A percentile compares a stretch with the other conserved stretches of the same genome.
phyloP scores from a whole-genome alignment of 2,329 filamentous ascomycete species.

The Diplodia seriata region DNA sequence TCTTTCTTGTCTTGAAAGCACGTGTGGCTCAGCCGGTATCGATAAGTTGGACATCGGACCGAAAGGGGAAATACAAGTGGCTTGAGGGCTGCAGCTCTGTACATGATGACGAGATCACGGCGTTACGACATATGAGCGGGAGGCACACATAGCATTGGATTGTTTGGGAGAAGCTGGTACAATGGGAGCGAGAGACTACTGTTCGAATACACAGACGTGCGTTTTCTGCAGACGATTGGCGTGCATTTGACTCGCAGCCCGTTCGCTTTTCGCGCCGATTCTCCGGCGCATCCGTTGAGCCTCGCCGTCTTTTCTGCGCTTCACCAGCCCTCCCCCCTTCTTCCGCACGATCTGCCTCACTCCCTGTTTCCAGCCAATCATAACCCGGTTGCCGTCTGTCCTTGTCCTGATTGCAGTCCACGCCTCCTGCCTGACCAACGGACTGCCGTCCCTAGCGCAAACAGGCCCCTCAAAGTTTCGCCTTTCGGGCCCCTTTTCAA shows the following conservation, averaged over 20 bases:
- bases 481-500: constrained; percentile 9
- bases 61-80: constrained; percentile 21
- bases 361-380: constrained; percentile 24
- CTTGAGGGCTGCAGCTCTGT: background rate
- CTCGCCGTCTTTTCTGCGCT: constrained; percentile 24
- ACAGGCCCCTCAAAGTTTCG: background rate
- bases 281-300: constrained; percentile 27
- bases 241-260: constrained; percentile 23
- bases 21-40: constrained; percentile 13
- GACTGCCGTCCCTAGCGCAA: background rate
- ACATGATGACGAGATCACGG: constrained; percentile 25
- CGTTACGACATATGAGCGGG: constrained; percentile 1
- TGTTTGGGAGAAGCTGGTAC: background rate
- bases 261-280: constrained; percentile 21
- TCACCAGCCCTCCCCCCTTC: constrained; percentile 17
- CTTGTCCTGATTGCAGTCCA: background rate
- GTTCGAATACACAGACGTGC: constrained; percentile 11
- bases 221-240: background rate
- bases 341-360: constrained; percentile 22
- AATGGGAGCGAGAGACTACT: background rate
- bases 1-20: background rate
- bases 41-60: constrained; percentile 22
- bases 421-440: background rate
- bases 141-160: constrained; percentile 6
- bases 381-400: background rate